phyloP scores from a whole-genome alignment of 495 filamentous ascomycete species.

The Penicillium salamii region DNA sequence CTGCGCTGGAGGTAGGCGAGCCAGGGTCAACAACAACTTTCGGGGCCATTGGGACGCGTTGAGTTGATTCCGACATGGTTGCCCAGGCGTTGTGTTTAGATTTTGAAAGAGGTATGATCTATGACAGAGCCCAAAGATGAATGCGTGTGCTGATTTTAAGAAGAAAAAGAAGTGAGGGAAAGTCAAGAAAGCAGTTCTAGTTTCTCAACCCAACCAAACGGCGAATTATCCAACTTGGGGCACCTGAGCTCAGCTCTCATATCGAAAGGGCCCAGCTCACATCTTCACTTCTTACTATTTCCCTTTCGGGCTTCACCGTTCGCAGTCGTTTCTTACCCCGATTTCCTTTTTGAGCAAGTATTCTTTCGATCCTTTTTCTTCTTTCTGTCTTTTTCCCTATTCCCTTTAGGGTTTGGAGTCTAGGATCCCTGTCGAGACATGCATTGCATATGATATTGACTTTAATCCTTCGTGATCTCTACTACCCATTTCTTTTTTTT shows the following conservation, averaged over 20 bases:
- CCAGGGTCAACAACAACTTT: conserved; percentile 13
- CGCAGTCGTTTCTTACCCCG: background rate
- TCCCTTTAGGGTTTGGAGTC: conserved; percentile 4
- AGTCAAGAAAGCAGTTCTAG: no score
- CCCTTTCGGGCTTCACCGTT: conserved; percentile 3
- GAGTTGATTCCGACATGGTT: conserved; percentile 30
- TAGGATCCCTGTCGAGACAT: background rate
- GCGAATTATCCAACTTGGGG: background rate
- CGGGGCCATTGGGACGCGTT: conserved; percentile 23
- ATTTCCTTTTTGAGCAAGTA: background rate
- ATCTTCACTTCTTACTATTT: conserved; percentile 1
- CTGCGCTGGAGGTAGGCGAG: conserved; percentile 17
- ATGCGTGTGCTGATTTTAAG: no score
- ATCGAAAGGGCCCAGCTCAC: background rate
- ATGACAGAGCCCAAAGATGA: no score
- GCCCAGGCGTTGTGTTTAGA: no score
- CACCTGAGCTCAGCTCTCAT: background rate
- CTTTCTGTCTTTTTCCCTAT: background rate
- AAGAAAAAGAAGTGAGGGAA: no score
- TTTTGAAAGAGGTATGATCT: no score
- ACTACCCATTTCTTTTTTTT: no score
- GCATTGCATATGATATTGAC: conserved; percentile 6
- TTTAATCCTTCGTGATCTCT: background rate
- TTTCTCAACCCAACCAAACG: background rate
- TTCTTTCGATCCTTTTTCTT: background rate